Conservation (phyloP, 2,329 filamentous ascomycete genomes). For the Thelonectria olida region DNA sequence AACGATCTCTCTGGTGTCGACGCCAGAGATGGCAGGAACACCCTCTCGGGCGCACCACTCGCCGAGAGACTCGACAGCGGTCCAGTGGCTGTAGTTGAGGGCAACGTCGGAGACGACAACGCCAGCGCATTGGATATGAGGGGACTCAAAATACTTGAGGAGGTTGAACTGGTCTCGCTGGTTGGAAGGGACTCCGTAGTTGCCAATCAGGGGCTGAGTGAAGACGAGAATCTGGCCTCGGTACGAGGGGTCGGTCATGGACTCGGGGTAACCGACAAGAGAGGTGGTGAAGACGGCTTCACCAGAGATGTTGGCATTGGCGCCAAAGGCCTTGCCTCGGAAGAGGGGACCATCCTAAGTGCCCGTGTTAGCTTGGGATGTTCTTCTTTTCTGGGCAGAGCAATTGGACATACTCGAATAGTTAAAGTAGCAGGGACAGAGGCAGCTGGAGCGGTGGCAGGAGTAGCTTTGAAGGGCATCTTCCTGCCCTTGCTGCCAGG, state of each 20-base stretch:
- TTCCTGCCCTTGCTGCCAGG: slow-evolving; percentile 75
- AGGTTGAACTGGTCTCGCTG: slow-evolving; percentile 88
- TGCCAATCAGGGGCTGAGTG: slow-evolving; percentile 96
- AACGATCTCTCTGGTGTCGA: slow-evolving; percentile 96
- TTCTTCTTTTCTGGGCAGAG: background rate
- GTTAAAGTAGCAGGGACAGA: slow-evolving; percentile 81
- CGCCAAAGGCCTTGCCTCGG: slow-evolving; percentile 95
- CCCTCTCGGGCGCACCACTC: slow-evolving; percentile 97
- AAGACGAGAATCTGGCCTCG: slow-evolving; percentile 97
- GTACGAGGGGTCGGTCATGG: slow-evolving; percentile 87
- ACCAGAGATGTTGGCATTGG: slow-evolving; percentile 94
- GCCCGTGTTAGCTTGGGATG: slow-evolving; percentile 18
- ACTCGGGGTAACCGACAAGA: slow-evolving; percentile 97
- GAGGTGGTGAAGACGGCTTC: slow-evolving; percentile 99
- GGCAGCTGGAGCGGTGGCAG: slow-evolving; percentile 71
- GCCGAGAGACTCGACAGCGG: slow-evolving; percentile 90
- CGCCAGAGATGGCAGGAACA: slow-evolving; percentile 93
- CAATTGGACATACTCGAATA: slow-evolving; percentile 73
- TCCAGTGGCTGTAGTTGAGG: slow-evolving; percentile 97
- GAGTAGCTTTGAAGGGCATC: slow-evolving; percentile 67
- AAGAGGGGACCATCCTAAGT: slow-evolving; percentile 89
- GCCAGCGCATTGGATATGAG: slow-evolving; percentile 95
- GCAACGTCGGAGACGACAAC: slow-evolving; percentile 96
- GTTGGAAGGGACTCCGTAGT: slow-evolving; percentile 94
- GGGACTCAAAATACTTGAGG: slow-evolving; percentile 97